Base-by-base conservation (phyloP, 306 rosid species). In the Ceratonia siliqua region DNA sequence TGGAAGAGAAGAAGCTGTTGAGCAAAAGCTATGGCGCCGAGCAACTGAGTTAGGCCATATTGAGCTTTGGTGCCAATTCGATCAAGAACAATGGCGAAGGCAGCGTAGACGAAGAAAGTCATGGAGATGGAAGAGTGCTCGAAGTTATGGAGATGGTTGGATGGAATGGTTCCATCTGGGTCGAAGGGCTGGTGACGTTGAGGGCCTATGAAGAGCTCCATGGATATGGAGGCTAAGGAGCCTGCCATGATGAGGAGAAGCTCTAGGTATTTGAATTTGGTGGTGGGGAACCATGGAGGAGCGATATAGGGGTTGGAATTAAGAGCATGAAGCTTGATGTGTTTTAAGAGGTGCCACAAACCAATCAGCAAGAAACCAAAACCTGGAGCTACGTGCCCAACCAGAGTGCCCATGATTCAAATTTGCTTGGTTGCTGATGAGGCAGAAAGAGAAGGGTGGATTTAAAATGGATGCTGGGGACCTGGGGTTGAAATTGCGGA, bases 351-450 rank as follows among this genome's bases (percentile, higher is more conserved):
- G 69, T 94, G 98, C 98, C 98, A 94, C 12, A 94, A 38, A 0
- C 98, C 98, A 28, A 89, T 62, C 4, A 94, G 28, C 12, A 87
- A 39, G 85, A 94, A 94, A 2, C 86, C 97, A 20, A 87, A 69
- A 4, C 98, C 98, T 5, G 96, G 97, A 9, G 85, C 85, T 1
- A 94, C 94, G 43, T 94, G 98, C 9, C 98, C 98, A 0, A 87
- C 73, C 1, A 91, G 76, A 52, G 86, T 85, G 2, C 97, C 98
- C 98, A 94, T 84, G n/a, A 3, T n/a, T 9, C 10, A 15, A n/a
- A 13, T 2, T 58, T 15, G 2, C 6, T 6, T 6, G 43, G 2
- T 38, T 38, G n/a, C 8, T 14, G 67, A 69, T 36, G 66, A 21
- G 77, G 70, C 43, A 38, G 24, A 52, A 25, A 17, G 62, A 3